Conservation (phyloP, 257 asterid genomes). For the Lavandula angustifolia region DNA sequence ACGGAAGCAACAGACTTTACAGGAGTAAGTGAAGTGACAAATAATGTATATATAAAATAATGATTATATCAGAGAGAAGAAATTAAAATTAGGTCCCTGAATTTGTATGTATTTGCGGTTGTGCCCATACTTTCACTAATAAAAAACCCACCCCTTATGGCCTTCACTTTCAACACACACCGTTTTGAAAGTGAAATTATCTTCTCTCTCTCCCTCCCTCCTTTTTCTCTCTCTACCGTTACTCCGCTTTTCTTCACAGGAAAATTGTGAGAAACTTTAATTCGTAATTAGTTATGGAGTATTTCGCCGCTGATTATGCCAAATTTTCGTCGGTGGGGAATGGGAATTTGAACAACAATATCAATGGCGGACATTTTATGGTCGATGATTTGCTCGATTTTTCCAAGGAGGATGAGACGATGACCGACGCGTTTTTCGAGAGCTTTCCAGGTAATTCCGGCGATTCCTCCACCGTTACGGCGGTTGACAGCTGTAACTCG, state of each 20-base stretch:
- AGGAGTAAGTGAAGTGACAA: constrained; percentile 48
- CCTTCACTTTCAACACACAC: constrained; percentile 51
- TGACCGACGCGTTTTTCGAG: constrained; percentile 79
- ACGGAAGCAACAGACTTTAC: constrained; percentile 48
- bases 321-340: constrained; percentile 44
- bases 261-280: constrained; percentile 22
- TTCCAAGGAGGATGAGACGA: constrained; percentile 81
- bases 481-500: constrained; percentile 81
- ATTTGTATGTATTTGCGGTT: constrained; percentile 39
- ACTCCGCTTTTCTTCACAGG: constrained; percentile 31
- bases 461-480: constrained; percentile 71
- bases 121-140: constrained; percentile 56
- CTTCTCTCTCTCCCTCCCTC: constrained; percentile 32
- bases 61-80: background rate
- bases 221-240: constrained; percentile 41
- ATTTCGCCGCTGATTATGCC: constrained; percentile 41
- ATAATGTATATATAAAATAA: constrained; percentile 32
- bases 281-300: constrained; percentile 41
- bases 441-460: constrained; percentile 58
- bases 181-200: constrained; percentile 29
- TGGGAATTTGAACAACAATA: constrained; percentile 32
- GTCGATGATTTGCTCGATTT: constrained; percentile 90
- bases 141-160: constrained; percentile 65
- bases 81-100: constrained; percentile 13
- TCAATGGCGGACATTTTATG: constrained; percentile 43